Evolutionary conservation across 2,329 filamentous ascomycete genomes (phyloP), one percentile per base, ranked within the genome.

Genomic region (Colletotrichum tropicicola): DNA sequence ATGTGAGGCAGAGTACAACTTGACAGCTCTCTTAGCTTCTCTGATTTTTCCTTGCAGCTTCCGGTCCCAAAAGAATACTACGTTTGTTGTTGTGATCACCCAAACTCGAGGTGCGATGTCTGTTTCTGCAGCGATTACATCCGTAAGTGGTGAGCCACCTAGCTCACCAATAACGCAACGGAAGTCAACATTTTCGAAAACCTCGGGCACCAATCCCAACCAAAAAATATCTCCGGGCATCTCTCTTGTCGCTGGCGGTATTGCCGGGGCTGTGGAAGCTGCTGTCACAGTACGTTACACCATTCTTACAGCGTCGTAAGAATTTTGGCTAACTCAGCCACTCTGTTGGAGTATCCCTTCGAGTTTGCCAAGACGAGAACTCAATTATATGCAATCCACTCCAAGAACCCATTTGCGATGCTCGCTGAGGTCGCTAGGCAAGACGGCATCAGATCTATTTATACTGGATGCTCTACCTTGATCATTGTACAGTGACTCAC

Each of bases 281-380:
- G 77, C 80, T 3, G 74, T 80, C 19, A 87, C 85, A 4, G 80
- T 82, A 53, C 51, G 73, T 70, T 17, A 1, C 9, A 6, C 10
- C 6, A 30, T 27, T 17, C 41, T 56, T 6, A 23, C 9, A 9
- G 17, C n/a, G n/a, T n/a, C n/a, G n/a, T n/a, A n/a, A n/a, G n/a
- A n/a, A n/a, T n/a, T n/a, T n/a, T n/a, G n/a, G n/a, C n/a, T n/a
- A n/a, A n/a, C n/a, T 15, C 8, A 1, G 9, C 13, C 21, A 27
- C 5, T 6, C 21, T 30, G 6, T n/a, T 62, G n/a, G 63, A 83
- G 78, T 90, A 90, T 73, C 89, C 89, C 0, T 86, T 91, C 69
- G 89, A 91, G 71, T 91, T 90, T 69, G 87, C 88, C 57, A 91
- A 91, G 75, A 91, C 89, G 0, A 79, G 87, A 58, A 82, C 87